Base-by-base conservation (phyloP, 2,329 filamentous ascomycete genomes). In the Mariannaea elegans region DNA sequence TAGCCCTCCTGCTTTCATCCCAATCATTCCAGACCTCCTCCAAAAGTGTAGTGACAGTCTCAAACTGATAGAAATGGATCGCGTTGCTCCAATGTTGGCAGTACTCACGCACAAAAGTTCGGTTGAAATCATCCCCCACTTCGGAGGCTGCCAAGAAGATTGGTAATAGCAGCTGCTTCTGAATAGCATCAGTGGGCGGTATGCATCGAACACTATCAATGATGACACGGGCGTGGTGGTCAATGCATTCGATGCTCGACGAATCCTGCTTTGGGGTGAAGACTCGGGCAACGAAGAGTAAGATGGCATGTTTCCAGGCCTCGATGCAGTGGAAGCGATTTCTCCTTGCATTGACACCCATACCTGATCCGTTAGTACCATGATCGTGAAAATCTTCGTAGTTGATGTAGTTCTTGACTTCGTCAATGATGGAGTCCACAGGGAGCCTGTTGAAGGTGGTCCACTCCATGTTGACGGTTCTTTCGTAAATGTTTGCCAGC, bases 241-340 rank as follows among this genome's bases (percentile, higher is more conserved):
- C 50, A 9, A 53, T 45, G 21, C 16, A 14, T 10, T 45, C 36
- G 8, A 53, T 44, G 18, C 50, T 42, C 2, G 29, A 45, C 14
- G 41, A 3, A 13, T 53, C 50, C 23, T 44, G 50, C 7, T 45
- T 32, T 19, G 51, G 42, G 7, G 41, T 45, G 31, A 55, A 55
- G 13, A 55, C 51, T 12, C 51, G 29, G n/a, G 42, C 29, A 31
- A 47, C 23, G 32, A 47, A 55, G 32, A 55, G 51, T 21, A 46
- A 16, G 12, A 55, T 55, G 12, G 42, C 51, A 18, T 55, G 51
- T 39, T 41, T 55, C 51, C 51, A 55, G 7, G 51, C 51, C 23
- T 55, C 51, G 41, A 55, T 55, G 32, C 51, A 55, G 29, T 55
- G 51, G 31, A 38, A 55, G 7, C 51, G 51, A 39, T 55, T 47